These are phyloP conservation scores for Geotrichum siamense DNA, from an alignment of 1,139 yeast species.

Conservation along the genomic window DNA sequence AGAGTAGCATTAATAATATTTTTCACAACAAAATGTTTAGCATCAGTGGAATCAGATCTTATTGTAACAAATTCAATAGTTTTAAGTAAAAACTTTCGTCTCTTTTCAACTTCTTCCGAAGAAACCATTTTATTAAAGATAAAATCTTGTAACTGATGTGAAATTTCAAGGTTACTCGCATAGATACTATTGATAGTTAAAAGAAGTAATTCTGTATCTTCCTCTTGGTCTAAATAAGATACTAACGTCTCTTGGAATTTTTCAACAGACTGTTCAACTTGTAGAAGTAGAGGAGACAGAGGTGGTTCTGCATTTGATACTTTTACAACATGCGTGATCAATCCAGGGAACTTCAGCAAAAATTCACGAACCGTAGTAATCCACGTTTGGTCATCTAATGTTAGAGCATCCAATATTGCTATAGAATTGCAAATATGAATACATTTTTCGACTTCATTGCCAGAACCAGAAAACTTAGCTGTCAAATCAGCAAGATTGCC, in stretches of 20 bases:
- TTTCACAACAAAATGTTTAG: constrained; percentile 58
- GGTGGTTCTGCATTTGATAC: constrained; percentile 42
- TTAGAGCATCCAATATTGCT: constrained; percentile 53
- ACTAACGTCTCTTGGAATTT: constrained; percentile 53
- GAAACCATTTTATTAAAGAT: constrained; percentile 52
- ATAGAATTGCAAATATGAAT: constrained; percentile 54
- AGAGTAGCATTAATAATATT: constrained; percentile 61
- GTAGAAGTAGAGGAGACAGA: constrained; percentile 59
- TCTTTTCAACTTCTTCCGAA: constrained; percentile 42
- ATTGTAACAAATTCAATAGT: constrained; percentile 41
- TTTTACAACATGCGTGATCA: constrained; percentile 41
- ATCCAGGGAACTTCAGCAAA: constrained; percentile 42
- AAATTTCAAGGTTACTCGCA: constrained; percentile 43
- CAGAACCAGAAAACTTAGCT: constrained; percentile 8
- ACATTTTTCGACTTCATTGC: constrained; percentile 30
- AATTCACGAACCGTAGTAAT: constrained; percentile 46
- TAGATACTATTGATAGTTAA: constrained; percentile 43
- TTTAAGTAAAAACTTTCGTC: constrained; percentile 47
- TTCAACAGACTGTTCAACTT: constrained; percentile 63
- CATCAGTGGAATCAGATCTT: constrained; percentile 34
- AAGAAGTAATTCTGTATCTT: constrained; percentile 40
- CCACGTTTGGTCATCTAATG: constrained; percentile 55
- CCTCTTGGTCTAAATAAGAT: constrained; percentile 38
- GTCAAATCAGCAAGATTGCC: constrained; percentile 42
- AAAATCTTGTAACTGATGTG: constrained; percentile 48